phyloP scores from a whole-genome alignment of 2,329 filamentous ascomycete species.

The Penicillium sumatraense region DNA sequence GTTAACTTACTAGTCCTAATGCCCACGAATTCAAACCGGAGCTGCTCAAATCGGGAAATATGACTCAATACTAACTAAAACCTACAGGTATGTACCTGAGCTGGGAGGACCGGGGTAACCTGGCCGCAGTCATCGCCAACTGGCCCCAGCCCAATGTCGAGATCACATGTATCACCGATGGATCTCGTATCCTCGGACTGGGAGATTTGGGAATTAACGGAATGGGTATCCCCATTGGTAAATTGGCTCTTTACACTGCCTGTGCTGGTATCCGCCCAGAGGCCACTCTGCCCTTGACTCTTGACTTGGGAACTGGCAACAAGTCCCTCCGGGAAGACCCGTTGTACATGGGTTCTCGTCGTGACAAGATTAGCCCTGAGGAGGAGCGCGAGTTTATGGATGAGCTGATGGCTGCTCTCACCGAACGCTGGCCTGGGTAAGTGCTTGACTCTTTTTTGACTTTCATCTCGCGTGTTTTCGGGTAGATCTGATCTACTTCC shows the following conservation, averaged over 20 bases:
- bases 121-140: constrained; percentile 85
- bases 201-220: constrained; percentile 96
- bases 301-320: constrained; percentile 69
- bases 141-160: constrained; percentile 90
- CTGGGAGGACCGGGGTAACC: constrained; percentile 89
- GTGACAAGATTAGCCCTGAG: constrained; percentile 75
- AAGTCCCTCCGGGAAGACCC: constrained; percentile 72
- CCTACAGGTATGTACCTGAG: constrained; percentile 89
- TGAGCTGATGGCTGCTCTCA: constrained; percentile 92
- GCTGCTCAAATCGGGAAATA: constrained; percentile 9
- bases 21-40: constrained; percentile 28
- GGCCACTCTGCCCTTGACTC: constrained; percentile 64
- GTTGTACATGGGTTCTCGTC: constrained; percentile 88
- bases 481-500: constrained; percentile 41
- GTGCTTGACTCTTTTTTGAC: constrained; percentile 29
- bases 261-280: constrained; percentile 92
- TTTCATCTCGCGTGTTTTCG: constrained; percentile 47
- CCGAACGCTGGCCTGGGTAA: constrained; percentile 73
- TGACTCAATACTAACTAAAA: neutral
- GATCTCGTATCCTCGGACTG: constrained; percentile 86
- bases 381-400: constrained; percentile 93
- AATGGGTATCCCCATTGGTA: constrained; percentile 97
- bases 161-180: constrained; percentile 96
- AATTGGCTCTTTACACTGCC: constrained; percentile 91
- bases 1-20: constrained; percentile 16